Percentiles rank a stretch among this genome's conserved stretches.
These are phyloP conservation scores for Knoxdaviesia capensis DNA, from an alignment of 2,329 filamentous ascomycete species.

Conservation along the genomic window DNA sequence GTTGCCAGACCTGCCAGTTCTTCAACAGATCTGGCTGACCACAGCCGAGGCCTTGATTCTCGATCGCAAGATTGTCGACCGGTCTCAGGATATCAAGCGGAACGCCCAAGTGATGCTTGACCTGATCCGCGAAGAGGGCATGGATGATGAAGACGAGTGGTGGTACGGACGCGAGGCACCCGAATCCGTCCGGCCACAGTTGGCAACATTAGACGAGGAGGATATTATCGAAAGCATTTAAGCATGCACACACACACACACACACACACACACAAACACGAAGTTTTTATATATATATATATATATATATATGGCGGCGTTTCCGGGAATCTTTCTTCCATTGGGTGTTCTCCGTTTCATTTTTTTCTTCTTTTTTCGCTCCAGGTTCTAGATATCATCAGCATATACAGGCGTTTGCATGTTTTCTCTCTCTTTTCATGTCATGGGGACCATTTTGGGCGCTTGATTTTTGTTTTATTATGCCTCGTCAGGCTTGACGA, in stretches of 20 bases:
- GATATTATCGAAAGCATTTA: conserved; percentile 3
- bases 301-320: conserved; percentile 1
- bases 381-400: neutral
- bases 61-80: conserved; percentile 34
- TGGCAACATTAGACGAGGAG: conserved; percentile 29
- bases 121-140: conserved; percentile 40
- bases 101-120: conserved; percentile 42
- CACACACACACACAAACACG: neutral
- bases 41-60: conserved; percentile 43
- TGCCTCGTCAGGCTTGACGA: too few species aligned
- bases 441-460: too few species aligned
- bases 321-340: neutral
- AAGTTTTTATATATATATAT: neutral
- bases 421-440: neutral
- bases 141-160: conserved; percentile 41
- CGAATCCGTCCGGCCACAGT: conserved; percentile 32
- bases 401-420: conserved; percentile 1
- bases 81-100: conserved; percentile 39
- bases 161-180: conserved; percentile 33
- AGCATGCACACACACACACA: neutral
- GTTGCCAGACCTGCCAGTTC: conserved; percentile 31
- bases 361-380: neutral
- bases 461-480: too few species aligned
- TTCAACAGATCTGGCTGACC: conserved; percentile 41
- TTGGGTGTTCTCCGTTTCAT: conserved; percentile 1